Conservation (phyloP, 805 yeast genomes). For the Yarrowia sp. region DNA sequence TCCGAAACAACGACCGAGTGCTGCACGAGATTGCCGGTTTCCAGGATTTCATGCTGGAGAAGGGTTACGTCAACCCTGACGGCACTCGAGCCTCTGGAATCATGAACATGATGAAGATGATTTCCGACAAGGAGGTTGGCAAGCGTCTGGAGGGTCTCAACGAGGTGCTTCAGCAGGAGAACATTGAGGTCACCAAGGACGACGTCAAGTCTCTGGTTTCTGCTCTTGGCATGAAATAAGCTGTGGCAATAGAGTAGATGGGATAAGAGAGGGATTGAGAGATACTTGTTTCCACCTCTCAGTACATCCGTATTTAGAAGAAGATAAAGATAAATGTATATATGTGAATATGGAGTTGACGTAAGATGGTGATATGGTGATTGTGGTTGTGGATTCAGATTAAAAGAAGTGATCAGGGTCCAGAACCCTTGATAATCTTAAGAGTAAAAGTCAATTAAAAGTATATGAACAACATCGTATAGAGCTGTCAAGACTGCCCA, state of each 20-base stretch:
- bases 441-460: too few relatives aligned
- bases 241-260: too few relatives aligned
- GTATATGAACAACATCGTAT: too few relatives aligned
- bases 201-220: constrained; percentile 28
- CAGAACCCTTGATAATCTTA: too few relatives aligned
- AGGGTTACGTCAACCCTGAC: constrained; percentile 22
- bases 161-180: constrained; percentile 28
- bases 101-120: constrained; percentile 33
- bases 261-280: too few relatives aligned
- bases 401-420: too few relatives aligned
- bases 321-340: neutral
- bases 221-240: constrained; percentile 19
- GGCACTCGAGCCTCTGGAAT: constrained; percentile 7
- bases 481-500: too few relatives aligned
- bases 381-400: too few relatives aligned
- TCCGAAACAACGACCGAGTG: constrained; percentile 3
- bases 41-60: constrained; percentile 23
- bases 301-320: neutral
- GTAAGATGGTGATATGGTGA: neutral
- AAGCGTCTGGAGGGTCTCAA: constrained; percentile 28
- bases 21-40: constrained; percentile 18
- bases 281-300: too few relatives aligned
- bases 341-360: too few relatives aligned
- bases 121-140: constrained; percentile 35
- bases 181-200: constrained; percentile 30